Conservation (phyloP, 257 asterid genomes). For the Solanum chmielewskii region DNA sequence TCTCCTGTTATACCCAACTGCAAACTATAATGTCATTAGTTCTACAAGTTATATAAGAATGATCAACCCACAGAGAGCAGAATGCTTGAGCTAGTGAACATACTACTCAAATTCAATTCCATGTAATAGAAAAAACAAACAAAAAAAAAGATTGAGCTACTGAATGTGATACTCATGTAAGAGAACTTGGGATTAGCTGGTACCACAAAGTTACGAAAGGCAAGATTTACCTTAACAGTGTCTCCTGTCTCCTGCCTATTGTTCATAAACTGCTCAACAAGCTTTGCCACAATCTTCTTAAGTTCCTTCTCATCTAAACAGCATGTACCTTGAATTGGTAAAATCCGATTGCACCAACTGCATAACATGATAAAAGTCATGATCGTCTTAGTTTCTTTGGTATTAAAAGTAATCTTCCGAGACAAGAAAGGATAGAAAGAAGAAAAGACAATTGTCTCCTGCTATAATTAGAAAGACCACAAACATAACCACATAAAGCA, state of each 20-base stretch:
- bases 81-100: not conserved
- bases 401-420: not conserved
- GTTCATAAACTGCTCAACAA: conserved; percentile 20
- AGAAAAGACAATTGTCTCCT: not conserved
- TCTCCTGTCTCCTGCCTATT: conserved; percentile 6
- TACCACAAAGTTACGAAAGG: not conserved
- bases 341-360: conserved; percentile 47
- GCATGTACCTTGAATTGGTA: conserved; percentile 43
- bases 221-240: conserved; percentile 25
- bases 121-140: not conserved
- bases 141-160: not conserved
- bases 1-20: conserved; percentile 46
- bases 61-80: not conserved
- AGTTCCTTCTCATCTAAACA: conserved; percentile 26
- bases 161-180: not conserved
- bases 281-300: conserved; percentile 14
- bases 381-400: not conserved
- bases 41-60: not conserved
- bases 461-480: not conserved
- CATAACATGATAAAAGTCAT: not conserved
- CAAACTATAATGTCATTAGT: conserved; percentile 26
- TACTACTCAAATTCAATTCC: not conserved
- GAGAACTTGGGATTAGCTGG: not conserved
- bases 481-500: not conserved
- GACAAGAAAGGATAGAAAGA: not conserved